Evolutionary conservation across 768 basidiomycete genomes (phyloP).

Genomic region (Clitopilus hobsonii): DNA sequence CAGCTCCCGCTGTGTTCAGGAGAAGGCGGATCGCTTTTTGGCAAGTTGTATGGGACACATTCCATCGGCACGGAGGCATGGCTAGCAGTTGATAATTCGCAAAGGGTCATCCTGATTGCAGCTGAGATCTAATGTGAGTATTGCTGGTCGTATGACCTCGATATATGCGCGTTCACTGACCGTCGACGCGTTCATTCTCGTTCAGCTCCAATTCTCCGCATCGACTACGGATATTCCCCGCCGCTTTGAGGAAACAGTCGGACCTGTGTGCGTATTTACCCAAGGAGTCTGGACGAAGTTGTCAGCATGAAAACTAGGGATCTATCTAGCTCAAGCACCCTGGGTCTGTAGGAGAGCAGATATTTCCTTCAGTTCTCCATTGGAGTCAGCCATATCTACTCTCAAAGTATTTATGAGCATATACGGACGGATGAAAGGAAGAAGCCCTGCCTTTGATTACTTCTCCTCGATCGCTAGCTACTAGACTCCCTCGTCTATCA

Average conservation of each 20-base stretch:
- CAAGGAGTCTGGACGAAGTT: slow-evolving; percentile 16
- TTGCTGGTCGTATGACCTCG: background rate
- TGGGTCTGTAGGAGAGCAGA: slow-evolving; percentile 2
- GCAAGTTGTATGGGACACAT: slow-evolving; percentile 36
- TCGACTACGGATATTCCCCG: slow-evolving; percentile 37
- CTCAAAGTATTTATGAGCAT: no score
- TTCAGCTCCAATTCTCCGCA: slow-evolving; percentile 57
- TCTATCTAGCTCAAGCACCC: slow-evolving; percentile 11
- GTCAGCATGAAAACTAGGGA: background rate
- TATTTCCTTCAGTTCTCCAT: background rate
- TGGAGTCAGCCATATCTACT: background rate
- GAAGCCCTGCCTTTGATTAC: no score
- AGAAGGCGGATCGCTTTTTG: slow-evolving; percentile 10
- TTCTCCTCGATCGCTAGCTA: no score
- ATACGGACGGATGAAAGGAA: no score
- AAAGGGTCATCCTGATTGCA: slow-evolving; percentile 74
- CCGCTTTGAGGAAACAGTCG: slow-evolving; percentile 61
- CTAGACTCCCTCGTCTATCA: no score
- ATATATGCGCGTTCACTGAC: slow-evolving; percentile 23
- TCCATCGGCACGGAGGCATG: slow-evolving; percentile 67
- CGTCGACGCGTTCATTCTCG: slow-evolving; percentile 57
- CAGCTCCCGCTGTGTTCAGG: slow-evolving; percentile 29
- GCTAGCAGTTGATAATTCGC: slow-evolving; percentile 72
- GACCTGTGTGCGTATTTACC: slow-evolving; percentile 40
- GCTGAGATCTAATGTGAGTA: slow-evolving; percentile 31